Conservation (phyloP, 768 basidiomycete species). For the Terana coerulea region DNA sequence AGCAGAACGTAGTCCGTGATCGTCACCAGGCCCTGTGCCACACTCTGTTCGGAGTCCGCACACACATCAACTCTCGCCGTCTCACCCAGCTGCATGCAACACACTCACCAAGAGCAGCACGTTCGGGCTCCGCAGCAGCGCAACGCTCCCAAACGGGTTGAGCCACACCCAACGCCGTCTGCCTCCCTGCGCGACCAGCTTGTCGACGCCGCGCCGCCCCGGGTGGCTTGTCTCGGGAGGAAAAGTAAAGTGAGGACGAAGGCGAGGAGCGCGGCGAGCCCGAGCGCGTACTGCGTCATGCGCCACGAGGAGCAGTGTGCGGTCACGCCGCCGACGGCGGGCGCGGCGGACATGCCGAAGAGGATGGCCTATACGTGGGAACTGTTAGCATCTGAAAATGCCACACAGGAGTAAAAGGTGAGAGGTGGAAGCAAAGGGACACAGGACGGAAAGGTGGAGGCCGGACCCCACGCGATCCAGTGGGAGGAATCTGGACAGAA, state of each 20-base stretch:
- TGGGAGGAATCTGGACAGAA: too few relatives aligned
- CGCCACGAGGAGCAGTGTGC: slow-evolving; percentile 68
- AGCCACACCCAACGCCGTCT: slow-evolving; percentile 37
- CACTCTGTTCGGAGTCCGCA: slow-evolving; percentile 41
- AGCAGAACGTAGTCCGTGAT: slow-evolving; percentile 37
- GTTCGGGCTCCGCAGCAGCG: too few relatives aligned
- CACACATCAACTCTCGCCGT: slow-evolving; percentile 20
- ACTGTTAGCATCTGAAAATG: neutral
- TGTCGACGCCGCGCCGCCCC: slow-evolving; percentile 49
- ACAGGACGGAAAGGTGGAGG: too few relatives aligned
- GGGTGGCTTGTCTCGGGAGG: slow-evolving; percentile 65
- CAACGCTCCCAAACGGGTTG: slow-evolving; percentile 53
- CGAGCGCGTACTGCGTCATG: slow-evolving; percentile 46
- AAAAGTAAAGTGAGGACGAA: slow-evolving; percentile 37
- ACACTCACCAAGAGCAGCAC: neutral
- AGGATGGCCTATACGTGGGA: slow-evolving; percentile 38
- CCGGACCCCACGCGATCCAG: too few relatives aligned
- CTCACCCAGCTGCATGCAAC: too few relatives aligned
- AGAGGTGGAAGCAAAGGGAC: too few relatives aligned
- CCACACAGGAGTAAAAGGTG: too few relatives aligned
- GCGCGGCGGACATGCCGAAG: slow-evolving; percentile 58
- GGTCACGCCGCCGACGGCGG: slow-evolving; percentile 50
- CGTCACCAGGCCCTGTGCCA: slow-evolving; percentile 31
- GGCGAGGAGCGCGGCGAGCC: slow-evolving; percentile 34
- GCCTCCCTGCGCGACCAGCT: slow-evolving; percentile 18